Evolutionary conservation across 1,284 basidiomycete genomes (phyloP), one percentile per base, ranked within the genome.

Genomic region (Amylostereum chailletii): DNA sequence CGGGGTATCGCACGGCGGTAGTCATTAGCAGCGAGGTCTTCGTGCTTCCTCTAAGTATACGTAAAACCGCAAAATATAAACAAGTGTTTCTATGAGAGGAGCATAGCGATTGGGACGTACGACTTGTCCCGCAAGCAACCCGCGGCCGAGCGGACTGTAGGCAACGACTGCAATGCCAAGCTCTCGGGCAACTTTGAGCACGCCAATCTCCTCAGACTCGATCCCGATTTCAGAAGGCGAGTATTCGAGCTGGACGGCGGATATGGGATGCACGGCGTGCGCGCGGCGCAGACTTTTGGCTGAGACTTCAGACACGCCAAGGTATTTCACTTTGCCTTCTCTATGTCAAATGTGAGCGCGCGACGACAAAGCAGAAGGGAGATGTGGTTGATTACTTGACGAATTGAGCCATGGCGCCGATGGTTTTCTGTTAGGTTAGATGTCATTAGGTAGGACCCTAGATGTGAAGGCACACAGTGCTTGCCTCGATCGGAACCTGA

Each of bases 91-190:
- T 26, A 19, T 11, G 19, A 38, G 4, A 11, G 11, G 19, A 19
- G 19, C 19, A 19, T 19, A 19, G 19, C 19, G 19, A 19, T 19
- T 19, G 1, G 27, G 7, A 62, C 71, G 46, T 43, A 73, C 72
- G 57, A 74, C 71, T 57, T 63, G 62, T 1, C 83, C 83, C 0
- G 79, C 79, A 29, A 87, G 58, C 45, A 88, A 58, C 0, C 85
- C 86, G 9, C 80, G 66, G 3, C 79, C 81, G 9, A 85, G 67
- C 0, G 80, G 81, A 8, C 74, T 74, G 59, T 86, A 86, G 19
- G 39, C 39, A 27, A 40, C 39, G 1, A 40, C 11, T 1, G 39
- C 5, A 6, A 40, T n/a, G 11, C 11, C 39, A 0, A 65, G 36
- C 45, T 67, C 65, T 29, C 65, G 59, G 0, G 60, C 57, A 1